Evolutionary conservation across 164 flowering plant species (phyloP), one percentile per base, ranked within the genome.

Genomic region (Protea cynaroides): DNA sequence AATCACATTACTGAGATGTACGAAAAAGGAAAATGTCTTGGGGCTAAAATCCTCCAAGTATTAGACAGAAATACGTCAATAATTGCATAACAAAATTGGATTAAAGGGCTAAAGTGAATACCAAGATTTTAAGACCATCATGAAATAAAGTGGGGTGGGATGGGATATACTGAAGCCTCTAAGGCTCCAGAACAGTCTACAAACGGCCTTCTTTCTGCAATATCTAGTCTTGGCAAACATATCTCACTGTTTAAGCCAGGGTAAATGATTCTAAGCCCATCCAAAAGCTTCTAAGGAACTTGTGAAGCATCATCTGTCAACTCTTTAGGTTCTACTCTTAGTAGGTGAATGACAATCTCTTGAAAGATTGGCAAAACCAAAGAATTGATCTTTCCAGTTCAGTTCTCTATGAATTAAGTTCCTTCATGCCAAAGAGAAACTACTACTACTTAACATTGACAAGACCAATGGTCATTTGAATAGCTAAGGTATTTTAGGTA

Each of bases 201-300:
- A 40, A 21, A 60, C 23, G 43, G 46, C 54, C 54, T 4, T 19
- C 8, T 8, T 56, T 65, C 53, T 56, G 40, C 60, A 65, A 64
- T 43, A 43, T 64, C 38, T 12, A 9, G 34, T 40, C 36, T 21
- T 23, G 60, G 25, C 23, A 25, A 44, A 38, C 25, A 40, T 64
- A 24, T 11, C 10, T 50, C 36, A 15, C 7, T 12, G 19, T 34
- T 63, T 17, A 8, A 37, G 24, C 21, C 15, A 38, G 17, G 24
- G 51, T 46, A 54, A 1, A 53, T 15, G 8, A 61, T 44, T 25
- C 53, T 61, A 46, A 17, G 53, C 9, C 25, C 9, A 11, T 17
- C n/a, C 17, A 24, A 61, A 7, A 29, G 49, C 53, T 51, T 9
- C 14, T 12, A 12, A 40, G 46, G 14, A 40, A 40, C 46, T 40